Evolutionary conservation across 805 yeast species (phyloP).

Genomic region (Hanseniaspora guilliermondii): DNA sequence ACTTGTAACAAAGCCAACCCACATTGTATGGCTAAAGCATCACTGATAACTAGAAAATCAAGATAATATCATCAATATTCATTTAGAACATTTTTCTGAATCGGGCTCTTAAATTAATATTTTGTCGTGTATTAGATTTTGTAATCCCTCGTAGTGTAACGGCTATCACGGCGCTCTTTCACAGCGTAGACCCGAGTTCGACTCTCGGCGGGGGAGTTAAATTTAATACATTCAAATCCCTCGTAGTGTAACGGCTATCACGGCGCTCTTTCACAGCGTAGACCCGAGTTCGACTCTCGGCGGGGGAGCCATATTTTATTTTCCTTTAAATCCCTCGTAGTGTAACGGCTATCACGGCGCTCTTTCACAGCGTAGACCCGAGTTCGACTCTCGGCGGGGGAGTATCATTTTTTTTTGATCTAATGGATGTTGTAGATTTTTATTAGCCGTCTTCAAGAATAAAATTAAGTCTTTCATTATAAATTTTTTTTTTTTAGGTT

Average conservation of each 20-base stretch:
- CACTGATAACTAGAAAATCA: too few species aligned
- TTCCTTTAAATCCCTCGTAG: slow-evolving; percentile 4
- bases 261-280: slow-evolving; percentile 14
- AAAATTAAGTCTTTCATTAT: background rate
- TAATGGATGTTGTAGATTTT: background rate
- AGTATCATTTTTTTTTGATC: slow-evolving; percentile 1
- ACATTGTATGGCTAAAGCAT: too few species aligned
- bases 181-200: slow-evolving; percentile 4
- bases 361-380: slow-evolving; percentile 14
- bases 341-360: slow-evolving; percentile 14
- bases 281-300: slow-evolving; percentile 14
- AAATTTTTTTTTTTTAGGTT: background rate
- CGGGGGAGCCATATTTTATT: slow-evolving; percentile 10
- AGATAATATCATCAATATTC: too few species aligned
- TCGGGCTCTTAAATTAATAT: too few species aligned
- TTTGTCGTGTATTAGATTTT: background rate
- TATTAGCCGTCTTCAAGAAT: too few species aligned
- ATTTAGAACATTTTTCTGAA: too few species aligned
- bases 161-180: slow-evolving; percentile 4
- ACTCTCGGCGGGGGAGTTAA: slow-evolving; percentile 1
- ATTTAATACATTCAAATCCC: background rate
- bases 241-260: slow-evolving; percentile 14
- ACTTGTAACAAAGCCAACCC: too few species aligned
- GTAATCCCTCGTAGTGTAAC: background rate
- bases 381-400: slow-evolving; percentile 14